These are phyloP conservation scores for Henckelia pumila DNA, from an alignment of 257 asterid genomes.

Conservation along the genomic window DNA sequence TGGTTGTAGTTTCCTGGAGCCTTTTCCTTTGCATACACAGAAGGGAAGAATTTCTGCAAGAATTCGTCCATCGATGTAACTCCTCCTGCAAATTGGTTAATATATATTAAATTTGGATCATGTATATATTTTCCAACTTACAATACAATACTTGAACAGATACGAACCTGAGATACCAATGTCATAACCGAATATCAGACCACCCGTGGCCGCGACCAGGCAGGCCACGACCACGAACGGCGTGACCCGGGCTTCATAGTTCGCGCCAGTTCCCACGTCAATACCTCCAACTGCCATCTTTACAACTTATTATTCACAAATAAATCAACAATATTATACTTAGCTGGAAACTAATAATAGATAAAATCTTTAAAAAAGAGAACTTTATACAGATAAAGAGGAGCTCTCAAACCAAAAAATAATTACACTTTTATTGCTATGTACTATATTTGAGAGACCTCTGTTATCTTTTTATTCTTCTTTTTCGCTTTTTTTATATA, in stretches of 20 bases:
- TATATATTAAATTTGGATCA: too few species aligned
- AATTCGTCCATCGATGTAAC: constrained; percentile 71
- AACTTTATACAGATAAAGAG: neutral
- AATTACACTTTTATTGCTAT: neutral
- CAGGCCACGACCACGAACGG: constrained; percentile 40
- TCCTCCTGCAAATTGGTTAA: constrained; percentile 46
- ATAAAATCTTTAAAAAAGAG: neutral
- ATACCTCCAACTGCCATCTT: constrained; percentile 41
- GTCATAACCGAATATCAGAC: constrained; percentile 58
- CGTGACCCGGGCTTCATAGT: constrained; percentile 45
- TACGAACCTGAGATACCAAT: constrained; percentile 51
- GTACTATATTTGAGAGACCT: neutral
- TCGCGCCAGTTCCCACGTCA: constrained; percentile 4
- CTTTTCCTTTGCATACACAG: constrained; percentile 32
- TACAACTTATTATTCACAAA: neutral
- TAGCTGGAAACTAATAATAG: neutral
- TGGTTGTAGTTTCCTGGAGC: constrained; percentile 21
- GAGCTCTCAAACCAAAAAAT: neutral
- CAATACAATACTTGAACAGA: neutral
- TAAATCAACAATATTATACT: too few species aligned
- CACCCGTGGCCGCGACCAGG: constrained; percentile 53
- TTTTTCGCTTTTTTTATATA: neutral
- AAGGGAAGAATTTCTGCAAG: constrained; percentile 50
- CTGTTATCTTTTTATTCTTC: constrained; percentile 6
- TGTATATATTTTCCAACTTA: too few species aligned